phyloP scores from a whole-genome alignment of 495 filamentous ascomycete genomes.

The Neurospora sp. region DNA sequence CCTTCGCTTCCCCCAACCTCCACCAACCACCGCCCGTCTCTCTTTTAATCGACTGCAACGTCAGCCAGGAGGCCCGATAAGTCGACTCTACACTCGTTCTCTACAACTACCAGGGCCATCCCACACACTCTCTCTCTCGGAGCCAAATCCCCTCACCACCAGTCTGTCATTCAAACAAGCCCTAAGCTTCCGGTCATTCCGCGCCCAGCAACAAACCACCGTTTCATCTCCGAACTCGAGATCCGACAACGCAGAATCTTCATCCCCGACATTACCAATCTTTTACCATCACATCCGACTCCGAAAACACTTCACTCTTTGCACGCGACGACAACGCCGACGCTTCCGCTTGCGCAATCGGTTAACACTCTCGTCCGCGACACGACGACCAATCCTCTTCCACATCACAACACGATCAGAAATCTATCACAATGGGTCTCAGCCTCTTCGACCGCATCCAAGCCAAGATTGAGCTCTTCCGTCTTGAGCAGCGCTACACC shows the following conservation, averaged over 20 bases:
- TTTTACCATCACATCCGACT: neutral
- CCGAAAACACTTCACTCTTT: neutral
- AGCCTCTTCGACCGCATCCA: constrained; percentile 42
- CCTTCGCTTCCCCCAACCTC: neutral
- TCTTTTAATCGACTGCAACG: neutral
- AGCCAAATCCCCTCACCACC: neutral
- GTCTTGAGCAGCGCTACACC: constrained; percentile 86
- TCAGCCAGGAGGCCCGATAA: neutral
- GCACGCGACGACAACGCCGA: neutral
- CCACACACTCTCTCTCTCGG: neutral
- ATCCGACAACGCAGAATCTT: neutral
- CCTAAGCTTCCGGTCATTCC: neutral
- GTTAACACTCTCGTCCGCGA: neutral
- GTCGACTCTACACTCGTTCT: neutral
- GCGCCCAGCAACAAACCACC: neutral
- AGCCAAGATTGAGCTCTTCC: constrained; percentile 73
- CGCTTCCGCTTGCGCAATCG: neutral
- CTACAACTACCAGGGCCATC: neutral
- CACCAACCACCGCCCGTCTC: neutral
- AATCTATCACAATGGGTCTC: constrained; percentile 24
- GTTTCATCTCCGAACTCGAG: neutral
- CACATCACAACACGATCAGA: neutral
- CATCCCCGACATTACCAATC: neutral
- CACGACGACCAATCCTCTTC: neutral
- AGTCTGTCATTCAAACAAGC: neutral